Conservation (phyloP, 129 eudicot genomes). For the Solidago caesia region DNA sequence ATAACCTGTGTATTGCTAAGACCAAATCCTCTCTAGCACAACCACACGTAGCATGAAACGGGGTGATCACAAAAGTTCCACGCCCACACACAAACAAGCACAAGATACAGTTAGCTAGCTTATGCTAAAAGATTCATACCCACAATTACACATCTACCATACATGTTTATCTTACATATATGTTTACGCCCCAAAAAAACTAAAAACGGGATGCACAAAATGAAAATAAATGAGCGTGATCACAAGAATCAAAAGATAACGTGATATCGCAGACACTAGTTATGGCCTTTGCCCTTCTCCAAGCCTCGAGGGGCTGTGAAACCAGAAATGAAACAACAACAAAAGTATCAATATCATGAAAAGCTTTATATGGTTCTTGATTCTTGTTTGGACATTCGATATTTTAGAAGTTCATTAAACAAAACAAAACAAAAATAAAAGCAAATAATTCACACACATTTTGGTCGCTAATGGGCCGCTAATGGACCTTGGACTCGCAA, state of each 20-base stretch:
- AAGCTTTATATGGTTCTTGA: too few relatives aligned
- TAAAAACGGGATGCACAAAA: slow-evolving; percentile 24
- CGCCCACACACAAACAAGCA: slow-evolving; percentile 23
- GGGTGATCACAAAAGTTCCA: background rate
- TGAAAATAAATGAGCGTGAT: slow-evolving; percentile 25
- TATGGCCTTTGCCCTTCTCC: slow-evolving; percentile 47
- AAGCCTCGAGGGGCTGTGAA: slow-evolving; percentile 58
- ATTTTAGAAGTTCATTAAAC: too few relatives aligned
- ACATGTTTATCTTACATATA: slow-evolving; percentile 19
- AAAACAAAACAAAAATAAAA: too few relatives aligned
- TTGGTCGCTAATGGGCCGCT: too few relatives aligned
- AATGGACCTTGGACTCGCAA: too few relatives aligned
- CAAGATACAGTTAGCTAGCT: slow-evolving; percentile 17
- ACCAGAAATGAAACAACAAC: slow-evolving; percentile 9
- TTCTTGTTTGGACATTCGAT: too few relatives aligned
- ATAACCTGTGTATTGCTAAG: background rate
- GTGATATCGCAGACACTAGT: slow-evolving; percentile 24
- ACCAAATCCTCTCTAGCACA: slow-evolving; percentile 7
- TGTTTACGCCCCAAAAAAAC: slow-evolving; percentile 8
- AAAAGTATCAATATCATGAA: background rate
- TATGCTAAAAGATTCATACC: slow-evolving; percentile 19
- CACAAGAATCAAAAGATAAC: slow-evolving; percentile 20
- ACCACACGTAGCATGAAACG: slow-evolving; percentile 1
- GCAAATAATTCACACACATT: background rate
- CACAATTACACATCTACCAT: slow-evolving; percentile 7